phyloP scores from a whole-genome alignment of 1,139 yeast species.

The Yueomyces sp. region DNA sequence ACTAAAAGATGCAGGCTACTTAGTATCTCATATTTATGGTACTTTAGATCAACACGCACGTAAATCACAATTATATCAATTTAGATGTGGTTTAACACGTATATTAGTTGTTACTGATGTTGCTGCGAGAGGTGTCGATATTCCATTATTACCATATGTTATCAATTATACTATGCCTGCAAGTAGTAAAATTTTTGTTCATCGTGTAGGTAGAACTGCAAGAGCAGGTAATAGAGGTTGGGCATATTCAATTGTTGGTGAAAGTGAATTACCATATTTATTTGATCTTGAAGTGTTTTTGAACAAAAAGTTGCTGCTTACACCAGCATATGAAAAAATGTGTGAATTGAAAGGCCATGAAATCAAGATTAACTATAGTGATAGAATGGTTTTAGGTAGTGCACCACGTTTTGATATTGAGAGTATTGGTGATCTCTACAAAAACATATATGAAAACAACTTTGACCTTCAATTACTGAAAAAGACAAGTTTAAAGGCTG shows the following conservation, averaged over 20 bases:
- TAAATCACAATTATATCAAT: slow-evolving; percentile 74
- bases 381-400: slow-evolving; percentile 72
- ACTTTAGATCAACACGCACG: slow-evolving; percentile 92
- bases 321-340: slow-evolving; percentile 56
- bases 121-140: slow-evolving; percentile 99
- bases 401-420: slow-evolving; percentile 67
- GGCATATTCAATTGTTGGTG: slow-evolving; percentile 87
- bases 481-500: slow-evolving; percentile 77
- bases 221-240: slow-evolving; percentile 98
- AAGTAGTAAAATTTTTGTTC: slow-evolving; percentile 85
- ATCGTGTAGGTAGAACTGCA: slow-evolving; percentile 98
- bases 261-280: slow-evolving; percentile 77
- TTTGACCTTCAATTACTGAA: slow-evolving; percentile 57
- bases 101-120: slow-evolving; percentile 92
- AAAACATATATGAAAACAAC: slow-evolving; percentile 45
- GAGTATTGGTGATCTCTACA: slow-evolving; percentile 58
- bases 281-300: slow-evolving; percentile 83
- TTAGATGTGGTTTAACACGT: slow-evolving; percentile 72
- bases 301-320: slow-evolving; percentile 66
- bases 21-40: slow-evolving; percentile 85
- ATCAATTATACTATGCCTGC: slow-evolving; percentile 84
- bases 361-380: slow-evolving; percentile 59
- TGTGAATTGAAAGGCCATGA: slow-evolving; percentile 37
- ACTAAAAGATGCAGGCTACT: slow-evolving; percentile 67
- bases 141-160: slow-evolving; percentile 90